Evolutionary conservation across 768 basidiomycete genomes (phyloP).

Genomic region (Cystobasidiopsis lactophilus): DNA sequence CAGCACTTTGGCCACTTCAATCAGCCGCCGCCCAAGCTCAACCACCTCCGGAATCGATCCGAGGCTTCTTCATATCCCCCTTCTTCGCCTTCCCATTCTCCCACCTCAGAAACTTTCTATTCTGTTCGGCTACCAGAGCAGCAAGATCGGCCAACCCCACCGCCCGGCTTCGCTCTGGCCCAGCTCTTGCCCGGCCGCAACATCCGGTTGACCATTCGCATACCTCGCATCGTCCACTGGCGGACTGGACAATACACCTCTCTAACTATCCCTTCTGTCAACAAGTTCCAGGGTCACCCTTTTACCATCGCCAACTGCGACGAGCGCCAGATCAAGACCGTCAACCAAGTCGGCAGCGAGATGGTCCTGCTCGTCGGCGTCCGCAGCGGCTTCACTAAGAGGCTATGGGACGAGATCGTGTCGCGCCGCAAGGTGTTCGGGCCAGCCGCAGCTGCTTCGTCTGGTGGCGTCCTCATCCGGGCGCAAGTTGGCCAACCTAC

Average conservation of each 20-base stretch:
- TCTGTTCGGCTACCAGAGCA: no score
- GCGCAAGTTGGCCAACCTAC: constrained; percentile 43
- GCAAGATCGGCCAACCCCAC: constrained; percentile 29
- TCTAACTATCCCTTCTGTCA: constrained; percentile 43
- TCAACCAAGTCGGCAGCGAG: constrained; percentile 15
- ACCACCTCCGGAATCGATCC: no score
- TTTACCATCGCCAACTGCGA: constrained; percentile 48
- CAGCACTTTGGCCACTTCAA: no score
- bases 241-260: constrained; percentile 59
- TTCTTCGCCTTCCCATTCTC: no score
- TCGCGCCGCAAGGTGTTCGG: constrained; percentile 22
- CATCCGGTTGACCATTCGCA: constrained; percentile 41
- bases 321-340: constrained; percentile 9
- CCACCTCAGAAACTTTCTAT: no score
- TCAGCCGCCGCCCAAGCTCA: no score
- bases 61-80: no score
- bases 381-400: constrained; percentile 44
- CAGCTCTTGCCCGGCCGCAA: constrained; percentile 51
- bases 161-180: constrained; percentile 44
- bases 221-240: constrained; percentile 40
- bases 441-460: constrained; percentile 13
- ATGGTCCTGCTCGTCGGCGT: constrained; percentile 48
- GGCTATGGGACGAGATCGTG: constrained; percentile 40
- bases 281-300: constrained; percentile 42
- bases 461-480: constrained; percentile 36